These are phyloP conservation scores for Tritrichomonas foetus DNA, from an alignment of 208 protist species.

Conservation along the genomic window DNA sequence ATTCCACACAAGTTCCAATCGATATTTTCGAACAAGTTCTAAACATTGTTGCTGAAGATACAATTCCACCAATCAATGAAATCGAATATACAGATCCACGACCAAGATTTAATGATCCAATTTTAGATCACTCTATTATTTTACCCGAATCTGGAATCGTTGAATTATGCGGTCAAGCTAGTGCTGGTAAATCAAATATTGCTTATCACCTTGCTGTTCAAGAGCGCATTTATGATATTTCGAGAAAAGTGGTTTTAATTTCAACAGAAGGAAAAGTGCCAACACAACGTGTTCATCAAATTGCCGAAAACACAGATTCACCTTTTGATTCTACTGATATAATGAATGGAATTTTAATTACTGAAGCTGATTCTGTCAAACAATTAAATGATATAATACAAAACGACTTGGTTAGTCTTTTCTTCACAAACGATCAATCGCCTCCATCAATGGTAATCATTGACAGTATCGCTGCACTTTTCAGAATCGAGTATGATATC, in stretches of 20 bases:
- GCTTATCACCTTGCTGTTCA: not conserved
- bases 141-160: not conserved
- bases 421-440: not conserved
- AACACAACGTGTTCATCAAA: not conserved
- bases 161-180: not conserved
- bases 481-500: not conserved
- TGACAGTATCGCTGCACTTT: not conserved
- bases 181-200: constrained; percentile 22
- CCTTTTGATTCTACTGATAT: not conserved
- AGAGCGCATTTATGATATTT: not conserved
- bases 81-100: not conserved
- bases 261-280: constrained; percentile 11
- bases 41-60: not conserved
- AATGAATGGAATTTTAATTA: not conserved
- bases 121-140: not conserved
- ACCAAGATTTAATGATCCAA: not conserved
- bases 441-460: constrained; percentile 9
- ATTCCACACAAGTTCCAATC: not conserved
- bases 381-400: not conserved
- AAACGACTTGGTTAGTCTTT: not conserved
- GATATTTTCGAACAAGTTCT: not conserved
- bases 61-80: not conserved
- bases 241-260: not conserved
- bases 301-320: not conserved
- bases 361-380: not conserved